Conservation (phyloP, 371 early-diverging fungal genomes). For the Vairimorpha necatrix region DNA sequence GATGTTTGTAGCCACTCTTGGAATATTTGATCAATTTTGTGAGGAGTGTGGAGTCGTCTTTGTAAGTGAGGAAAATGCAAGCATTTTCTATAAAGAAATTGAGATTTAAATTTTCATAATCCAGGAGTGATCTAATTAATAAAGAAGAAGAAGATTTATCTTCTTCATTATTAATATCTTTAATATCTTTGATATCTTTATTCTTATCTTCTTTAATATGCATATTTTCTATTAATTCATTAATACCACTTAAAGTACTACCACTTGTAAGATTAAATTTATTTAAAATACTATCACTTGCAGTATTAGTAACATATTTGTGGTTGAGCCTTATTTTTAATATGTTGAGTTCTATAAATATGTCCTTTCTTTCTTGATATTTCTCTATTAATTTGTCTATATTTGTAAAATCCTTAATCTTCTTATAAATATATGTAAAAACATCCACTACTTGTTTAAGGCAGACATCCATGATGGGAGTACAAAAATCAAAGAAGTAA, state of each 20-base stretch:
- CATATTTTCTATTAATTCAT: background rate
- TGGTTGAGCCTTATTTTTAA: constrained; percentile 16
- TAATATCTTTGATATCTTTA: constrained; percentile 7
- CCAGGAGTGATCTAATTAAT: too few species aligned
- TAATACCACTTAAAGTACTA: background rate
- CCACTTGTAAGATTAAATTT: background rate
- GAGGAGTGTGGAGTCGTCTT: constrained; percentile 30
- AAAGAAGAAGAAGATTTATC: too few species aligned
- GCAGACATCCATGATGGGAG: constrained; percentile 22
- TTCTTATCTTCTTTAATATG: background rate
- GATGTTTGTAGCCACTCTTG: constrained; percentile 3
- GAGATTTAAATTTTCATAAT: background rate
- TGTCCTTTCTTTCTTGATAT: constrained; percentile 19
- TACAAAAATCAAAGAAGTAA: constrained; percentile 1
- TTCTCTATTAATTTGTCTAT: constrained; percentile 37
- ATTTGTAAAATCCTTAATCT: constrained; percentile 10
- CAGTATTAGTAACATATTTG: background rate
- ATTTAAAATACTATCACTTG: background rate
- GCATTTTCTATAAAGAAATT: constrained; percentile 50
- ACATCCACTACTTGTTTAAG: constrained; percentile 50
- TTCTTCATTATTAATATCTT: too few species aligned
- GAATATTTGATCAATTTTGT: background rate
- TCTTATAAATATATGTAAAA: constrained; percentile 31
- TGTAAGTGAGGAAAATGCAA: constrained; percentile 18
- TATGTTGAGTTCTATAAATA: constrained; percentile 44